Conservation (phyloP, 306 rosid genomes). For the Castanopsis chinensis region DNA sequence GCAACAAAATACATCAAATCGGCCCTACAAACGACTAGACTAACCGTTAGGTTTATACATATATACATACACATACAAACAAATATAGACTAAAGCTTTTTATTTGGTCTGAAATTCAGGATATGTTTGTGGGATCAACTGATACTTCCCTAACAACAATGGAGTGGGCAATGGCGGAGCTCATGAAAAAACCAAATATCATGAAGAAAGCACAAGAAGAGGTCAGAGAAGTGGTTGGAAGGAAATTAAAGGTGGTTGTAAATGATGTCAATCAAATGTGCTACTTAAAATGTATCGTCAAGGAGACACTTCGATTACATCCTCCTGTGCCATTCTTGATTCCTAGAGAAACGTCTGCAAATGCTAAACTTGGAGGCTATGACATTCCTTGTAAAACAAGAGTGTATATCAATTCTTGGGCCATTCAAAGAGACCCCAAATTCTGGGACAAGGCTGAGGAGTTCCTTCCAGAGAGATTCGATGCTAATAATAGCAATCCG, state of each 20-base stretch:
- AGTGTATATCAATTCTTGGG: constrained; percentile 24
- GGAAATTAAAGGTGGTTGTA: constrained; percentile 1
- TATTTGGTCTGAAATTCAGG: constrained; percentile 6
- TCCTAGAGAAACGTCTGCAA: constrained; percentile 19
- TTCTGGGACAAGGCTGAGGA: constrained; percentile 29
- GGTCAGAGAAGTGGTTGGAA: constrained; percentile 26
- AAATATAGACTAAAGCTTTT: neutral
- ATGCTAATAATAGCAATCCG: neutral
- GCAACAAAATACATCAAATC: too few species aligned
- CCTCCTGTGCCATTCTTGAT: constrained; percentile 24
- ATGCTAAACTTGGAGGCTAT: constrained; percentile 11
- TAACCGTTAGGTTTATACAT: too few species aligned
- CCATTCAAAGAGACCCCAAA: constrained; percentile 29
- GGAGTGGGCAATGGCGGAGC: constrained; percentile 37
- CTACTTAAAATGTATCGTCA: constrained; percentile 30
- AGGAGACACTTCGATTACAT: constrained; percentile 31
- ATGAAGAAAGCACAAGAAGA: constrained; percentile 41
- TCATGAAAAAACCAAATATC: constrained; percentile 11
- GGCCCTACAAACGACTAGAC: too few species aligned
- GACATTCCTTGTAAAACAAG: constrained; percentile 16
- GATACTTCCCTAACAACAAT: constrained; percentile 5
- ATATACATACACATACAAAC: too few species aligned
- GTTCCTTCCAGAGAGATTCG: constrained; percentile 33
- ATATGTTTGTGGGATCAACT: constrained; percentile 18
- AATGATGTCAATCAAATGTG: constrained; percentile 24